A percentile compares a stretch with the other conserved stretches of the same genome.
phyloP scores from a whole-genome alignment of 805 yeast genomes.

The Jamesozyma jinghongensis region DNA sequence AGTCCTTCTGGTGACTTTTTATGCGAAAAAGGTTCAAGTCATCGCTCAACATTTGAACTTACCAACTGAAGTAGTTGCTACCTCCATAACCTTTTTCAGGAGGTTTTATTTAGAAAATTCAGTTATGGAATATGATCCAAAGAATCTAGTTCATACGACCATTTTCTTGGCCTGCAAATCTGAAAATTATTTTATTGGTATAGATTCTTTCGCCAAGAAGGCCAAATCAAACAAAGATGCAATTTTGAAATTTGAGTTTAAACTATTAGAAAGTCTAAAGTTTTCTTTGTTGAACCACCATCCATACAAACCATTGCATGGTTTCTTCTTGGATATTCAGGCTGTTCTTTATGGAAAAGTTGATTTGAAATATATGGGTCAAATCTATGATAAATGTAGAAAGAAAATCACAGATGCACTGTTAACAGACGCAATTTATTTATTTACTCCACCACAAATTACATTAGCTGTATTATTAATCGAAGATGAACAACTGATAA shows the following conservation, averaged over 20 bases:
- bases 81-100: conserved; percentile 75
- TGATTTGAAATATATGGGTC: conserved; percentile 52
- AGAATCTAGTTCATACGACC: conserved; percentile 68
- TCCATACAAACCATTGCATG: conserved; percentile 84
- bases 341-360: conserved; percentile 37
- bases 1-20: conserved; percentile 52
- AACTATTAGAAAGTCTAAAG: conserved; percentile 58
- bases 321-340: conserved; percentile 88
- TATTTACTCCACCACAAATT: conserved; percentile 89
- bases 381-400: conserved; percentile 62
- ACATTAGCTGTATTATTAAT: conserved; percentile 78
- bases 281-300: conserved; percentile 84
- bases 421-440: conserved; percentile 65
- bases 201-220: conserved; percentile 65
- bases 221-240: conserved; percentile 59
- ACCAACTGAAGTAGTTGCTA: conserved; percentile 82
- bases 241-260: conserved; percentile 72
- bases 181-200: conserved; percentile 83
- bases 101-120: conserved; percentile 73
- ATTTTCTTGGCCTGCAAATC: conserved; percentile 87
- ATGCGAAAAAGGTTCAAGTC: conserved; percentile 60
- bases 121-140: conserved; percentile 84
- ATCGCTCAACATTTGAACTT: conserved; percentile 65
- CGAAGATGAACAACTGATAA: conserved; percentile 53
- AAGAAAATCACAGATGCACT: conserved; percentile 57